Evolutionary conservation across 2,329 filamentous ascomycete species (phyloP).

Genomic region (Xylariaceae sp.): DNA sequence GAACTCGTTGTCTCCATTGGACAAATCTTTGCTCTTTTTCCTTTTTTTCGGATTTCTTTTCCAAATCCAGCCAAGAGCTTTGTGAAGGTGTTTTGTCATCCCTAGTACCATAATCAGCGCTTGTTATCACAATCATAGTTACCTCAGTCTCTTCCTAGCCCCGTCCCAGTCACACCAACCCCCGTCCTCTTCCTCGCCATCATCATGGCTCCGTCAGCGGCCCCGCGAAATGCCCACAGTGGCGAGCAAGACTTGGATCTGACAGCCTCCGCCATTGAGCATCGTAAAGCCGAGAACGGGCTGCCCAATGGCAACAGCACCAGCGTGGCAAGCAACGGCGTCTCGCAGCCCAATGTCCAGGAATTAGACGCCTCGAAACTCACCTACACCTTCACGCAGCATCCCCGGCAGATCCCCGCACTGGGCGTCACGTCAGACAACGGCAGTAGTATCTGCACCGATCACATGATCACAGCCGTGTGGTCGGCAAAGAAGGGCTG

Average conservation of each 20-base stretch:
- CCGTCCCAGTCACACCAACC: not conserved
- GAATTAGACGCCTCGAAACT: constrained; percentile 61
- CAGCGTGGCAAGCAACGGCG: constrained; percentile 30
- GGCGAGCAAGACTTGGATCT: constrained; percentile 48
- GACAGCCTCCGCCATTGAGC: constrained; percentile 48
- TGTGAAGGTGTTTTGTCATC: not conserved
- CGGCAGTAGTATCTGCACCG: constrained; percentile 59
- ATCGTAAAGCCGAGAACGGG: constrained; percentile 41
- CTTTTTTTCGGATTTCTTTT: not conserved
- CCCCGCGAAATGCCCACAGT: constrained; percentile 37
- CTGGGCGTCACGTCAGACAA: constrained; percentile 32
- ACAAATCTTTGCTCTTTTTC: constrained; percentile 3
- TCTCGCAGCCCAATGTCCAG: constrained; percentile 46
- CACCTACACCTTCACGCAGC: constrained; percentile 43
- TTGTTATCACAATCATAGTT: not conserved
- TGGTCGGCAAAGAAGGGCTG: constrained; percentile 62
- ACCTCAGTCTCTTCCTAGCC: not conserved
- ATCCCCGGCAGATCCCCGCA: constrained; percentile 28
- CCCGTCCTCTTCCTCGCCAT: not conserved
- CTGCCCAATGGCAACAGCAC: constrained; percentile 30
- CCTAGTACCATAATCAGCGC: not conserved
- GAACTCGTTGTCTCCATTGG: constrained; percentile 4
- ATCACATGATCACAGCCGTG: constrained; percentile 75
- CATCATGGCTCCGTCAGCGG: constrained; percentile 47
- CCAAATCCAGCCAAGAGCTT: not conserved